Percentiles rank a stretch among this genome's conserved stretches.
phyloP scores from a whole-genome alignment of 768 basidiomycete genomes.

The Sporobolomyces roseus region DNA sequence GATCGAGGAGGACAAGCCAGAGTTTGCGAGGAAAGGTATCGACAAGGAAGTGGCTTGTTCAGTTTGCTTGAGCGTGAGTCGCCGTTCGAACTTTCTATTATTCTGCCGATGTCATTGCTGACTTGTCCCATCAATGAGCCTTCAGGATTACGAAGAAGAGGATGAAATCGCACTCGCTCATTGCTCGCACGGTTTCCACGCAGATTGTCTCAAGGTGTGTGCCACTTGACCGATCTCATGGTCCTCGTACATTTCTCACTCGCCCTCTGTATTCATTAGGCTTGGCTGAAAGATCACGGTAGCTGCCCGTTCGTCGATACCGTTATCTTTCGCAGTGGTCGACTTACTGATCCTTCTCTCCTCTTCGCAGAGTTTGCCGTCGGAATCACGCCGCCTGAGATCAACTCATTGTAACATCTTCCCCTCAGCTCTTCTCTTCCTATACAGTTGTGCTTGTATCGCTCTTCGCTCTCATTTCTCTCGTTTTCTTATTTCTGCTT shows the following conservation, averaged over 20 bases:
- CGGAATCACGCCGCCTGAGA: conserved; percentile 12
- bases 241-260: not conserved
- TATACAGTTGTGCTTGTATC: not conserved
- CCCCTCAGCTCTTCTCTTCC: not conserved
- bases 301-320: conserved; percentile 22
- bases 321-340: not conserved
- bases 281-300: conserved; percentile 7
- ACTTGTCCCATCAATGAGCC: too few species aligned
- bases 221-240: not conserved
- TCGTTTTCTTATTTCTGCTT: too few species aligned
- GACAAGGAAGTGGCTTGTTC: conserved; percentile 36
- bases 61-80: conserved; percentile 32
- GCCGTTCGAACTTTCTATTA: not conserved
- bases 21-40: conserved; percentile 20
- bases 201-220: conserved; percentile 27
- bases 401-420: not conserved
- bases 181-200: conserved; percentile 40
- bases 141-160: conserved; percentile 40
- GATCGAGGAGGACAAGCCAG: conserved; percentile 6
- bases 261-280: not conserved
- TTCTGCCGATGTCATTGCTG: not conserved
- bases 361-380: conserved; percentile 18
- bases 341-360: not conserved
- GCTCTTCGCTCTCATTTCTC: too few species aligned
- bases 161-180: conserved; percentile 26